Percentiles rank a stretch among this genome's conserved stretches.
These are phyloP conservation scores for Dimargaris xerosporica DNA, from an alignment of 192 early-diverging fungal genomes.

Conservation along the genomic window DNA sequence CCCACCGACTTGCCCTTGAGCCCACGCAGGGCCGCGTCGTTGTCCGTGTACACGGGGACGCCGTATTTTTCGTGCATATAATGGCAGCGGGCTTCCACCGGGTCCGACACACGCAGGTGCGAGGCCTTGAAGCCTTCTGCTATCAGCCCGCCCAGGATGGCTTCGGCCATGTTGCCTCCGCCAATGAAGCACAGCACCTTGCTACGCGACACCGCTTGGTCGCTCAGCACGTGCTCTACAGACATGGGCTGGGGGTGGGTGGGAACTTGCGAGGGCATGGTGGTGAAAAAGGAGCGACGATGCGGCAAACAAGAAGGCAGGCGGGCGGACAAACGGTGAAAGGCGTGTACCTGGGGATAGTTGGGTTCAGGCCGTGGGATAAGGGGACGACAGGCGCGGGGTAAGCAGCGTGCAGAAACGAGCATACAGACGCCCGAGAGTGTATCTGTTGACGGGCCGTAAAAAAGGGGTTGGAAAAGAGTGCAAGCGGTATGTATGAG, in stretches of 20 bases:
- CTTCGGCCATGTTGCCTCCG: conserved; percentile 91
- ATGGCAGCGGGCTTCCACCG: conserved; percentile 41
- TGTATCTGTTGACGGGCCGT: no score
- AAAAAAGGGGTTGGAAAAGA: no score
- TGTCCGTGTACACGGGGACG: conserved; percentile 42
- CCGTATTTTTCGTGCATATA: conserved; percentile 48
- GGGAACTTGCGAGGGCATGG: conserved; percentile 10
- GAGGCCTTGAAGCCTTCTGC: conserved; percentile 49
- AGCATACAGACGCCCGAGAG: no score
- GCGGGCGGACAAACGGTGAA: no score
- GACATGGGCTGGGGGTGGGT: neutral
- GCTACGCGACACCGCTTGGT: neutral
- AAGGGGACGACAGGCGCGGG: no score
- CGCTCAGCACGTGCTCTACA: no score
- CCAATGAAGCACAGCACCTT: conserved; percentile 53
- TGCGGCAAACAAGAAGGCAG: no score
- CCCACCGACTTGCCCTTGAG: conserved; percentile 11
- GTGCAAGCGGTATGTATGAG: no score
- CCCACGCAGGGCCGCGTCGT: conserved; percentile 41
- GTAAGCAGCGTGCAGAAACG: no score
- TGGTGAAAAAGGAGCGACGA: no score
- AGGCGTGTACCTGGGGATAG: no score
- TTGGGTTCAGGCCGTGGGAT: no score
- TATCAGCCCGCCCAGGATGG: conserved; percentile 79
- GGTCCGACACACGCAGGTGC: conserved; percentile 70